Conservation (phyloP, 139 green algal species). For the Micractinium conductrix region DNA sequence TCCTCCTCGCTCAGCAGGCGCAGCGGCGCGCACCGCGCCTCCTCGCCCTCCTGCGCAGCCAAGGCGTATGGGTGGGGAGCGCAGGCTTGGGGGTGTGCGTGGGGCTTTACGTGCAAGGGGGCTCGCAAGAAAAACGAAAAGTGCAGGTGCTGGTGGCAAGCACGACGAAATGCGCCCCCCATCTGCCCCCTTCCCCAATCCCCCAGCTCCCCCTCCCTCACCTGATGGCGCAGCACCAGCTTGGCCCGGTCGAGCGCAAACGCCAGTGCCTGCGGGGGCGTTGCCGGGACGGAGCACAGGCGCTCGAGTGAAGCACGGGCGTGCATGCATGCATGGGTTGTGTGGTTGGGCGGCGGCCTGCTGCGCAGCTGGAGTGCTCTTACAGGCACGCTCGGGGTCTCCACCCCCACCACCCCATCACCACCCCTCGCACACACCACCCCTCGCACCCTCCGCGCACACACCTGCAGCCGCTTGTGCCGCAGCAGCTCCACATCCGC, state of each 20-base stretch:
- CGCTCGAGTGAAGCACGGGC: no score
- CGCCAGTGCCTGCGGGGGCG: conserved; percentile 77
- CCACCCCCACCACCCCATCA: no score
- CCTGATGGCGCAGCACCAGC: conserved; percentile 62
- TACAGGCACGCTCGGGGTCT: no score
- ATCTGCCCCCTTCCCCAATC: no score
- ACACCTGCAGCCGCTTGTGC: conserved; percentile 71
- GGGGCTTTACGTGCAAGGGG: no score
- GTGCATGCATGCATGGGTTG: no score
- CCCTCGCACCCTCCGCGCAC: no score
- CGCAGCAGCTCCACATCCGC: conserved; percentile 50
- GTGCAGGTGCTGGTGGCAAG: no score
- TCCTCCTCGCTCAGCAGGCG: conserved; percentile 61
- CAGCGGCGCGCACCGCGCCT: conserved; percentile 54
- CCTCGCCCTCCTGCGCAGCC: neutral
- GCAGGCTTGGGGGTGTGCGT: neutral
- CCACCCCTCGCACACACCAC: no score
- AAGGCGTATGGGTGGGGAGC: neutral
- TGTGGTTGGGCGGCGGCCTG: no score
- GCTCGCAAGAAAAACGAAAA: neutral
- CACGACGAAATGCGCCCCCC: neutral
- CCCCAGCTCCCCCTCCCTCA: neutral
- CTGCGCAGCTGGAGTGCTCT: no score
- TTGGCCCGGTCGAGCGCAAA: conserved; percentile 87
- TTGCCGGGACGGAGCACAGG: no score